These are phyloP conservation scores for Botrytis pseudocinerea DNA, from an alignment of 2,329 filamentous ascomycete species.

Conservation along the genomic window DNA sequence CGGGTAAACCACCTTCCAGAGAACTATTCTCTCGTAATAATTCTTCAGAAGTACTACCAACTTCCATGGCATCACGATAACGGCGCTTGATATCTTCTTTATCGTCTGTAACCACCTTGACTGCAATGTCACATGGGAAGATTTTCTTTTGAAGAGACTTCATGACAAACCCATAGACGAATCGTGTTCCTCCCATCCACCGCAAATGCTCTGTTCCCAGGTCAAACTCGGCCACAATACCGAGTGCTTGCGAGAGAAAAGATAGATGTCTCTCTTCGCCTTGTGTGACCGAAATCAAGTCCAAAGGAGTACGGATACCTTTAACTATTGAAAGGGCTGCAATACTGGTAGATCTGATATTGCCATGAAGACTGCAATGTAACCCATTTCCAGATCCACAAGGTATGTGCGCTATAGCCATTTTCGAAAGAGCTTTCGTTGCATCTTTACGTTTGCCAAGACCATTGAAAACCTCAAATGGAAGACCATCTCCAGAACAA, in stretches of 20 bases:
- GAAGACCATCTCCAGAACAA: conserved; percentile 86
- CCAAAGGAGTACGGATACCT: conserved; percentile 73
- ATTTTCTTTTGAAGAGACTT: conserved; percentile 72
- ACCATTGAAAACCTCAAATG: conserved; percentile 92
- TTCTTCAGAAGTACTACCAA: not conserved
- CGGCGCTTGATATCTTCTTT: conserved; percentile 72
- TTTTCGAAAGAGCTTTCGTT: conserved; percentile 64
- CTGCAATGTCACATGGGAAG: conserved; percentile 83
- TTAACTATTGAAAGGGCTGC: conserved; percentile 84
- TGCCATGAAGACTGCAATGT: conserved; percentile 77
- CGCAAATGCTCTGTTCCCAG: conserved; percentile 83
- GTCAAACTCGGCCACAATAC: conserved; percentile 85
- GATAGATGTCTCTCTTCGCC: conserved; percentile 70
- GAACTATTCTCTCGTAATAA: conserved; percentile 22
- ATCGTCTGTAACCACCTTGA: conserved; percentile 74
- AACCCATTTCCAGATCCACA: conserved; percentile 91
- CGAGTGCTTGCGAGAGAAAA: conserved; percentile 85
- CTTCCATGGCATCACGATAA: conserved; percentile 55
- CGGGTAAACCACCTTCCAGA: conserved; percentile 57
- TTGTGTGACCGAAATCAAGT: conserved; percentile 85
- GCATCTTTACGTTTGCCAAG: conserved; percentile 75
- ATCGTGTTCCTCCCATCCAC: conserved; percentile 81
- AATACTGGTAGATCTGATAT: conserved; percentile 54
- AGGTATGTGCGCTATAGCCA: conserved; percentile 82
- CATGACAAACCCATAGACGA: conserved; percentile 75